Evolutionary conservation across 1,139 yeast species (phyloP), one percentile per base, ranked within the genome.

Genomic region (Pneumocystis jirovecii): DNA sequence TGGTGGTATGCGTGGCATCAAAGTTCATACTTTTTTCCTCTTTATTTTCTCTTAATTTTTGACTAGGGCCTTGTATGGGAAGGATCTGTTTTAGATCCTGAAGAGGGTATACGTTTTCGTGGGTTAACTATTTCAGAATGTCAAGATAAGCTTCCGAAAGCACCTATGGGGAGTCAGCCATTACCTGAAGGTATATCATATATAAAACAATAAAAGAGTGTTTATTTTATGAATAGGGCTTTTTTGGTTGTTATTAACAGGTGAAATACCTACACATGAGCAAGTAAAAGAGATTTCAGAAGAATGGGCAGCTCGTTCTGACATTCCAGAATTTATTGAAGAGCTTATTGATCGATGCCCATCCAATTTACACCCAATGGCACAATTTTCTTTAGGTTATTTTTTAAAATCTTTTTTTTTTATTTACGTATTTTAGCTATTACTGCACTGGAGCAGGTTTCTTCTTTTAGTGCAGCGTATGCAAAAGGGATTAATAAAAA

Each of bases 1-100:
- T 80, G 98, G 97, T 83, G 98, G 98, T 84, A 89, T 89, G 96
- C 85, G 96, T 81, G 96, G 96, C 78, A 86, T 89, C 79, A 87
- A 87, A 78, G 93, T 95, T 74, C 80, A 87, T 72, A 95, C 87
- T 68, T 88, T 8, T 25, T 50, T 40, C 21, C 10, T 50, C 2
- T 25, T 15, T 25, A 19, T 25, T 50, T 29, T 8, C 25, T 6
- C 21, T 50, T 6, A 50, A 25, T 15, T 25, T 40, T 40, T 15
- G 10, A 12, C 10, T 25, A 50, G 57, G 96, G 96, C 75, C 83
- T 93, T 73, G 97, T 93, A 69, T 93, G 97, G 97, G 97, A 93
- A 83, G 98, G 98, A 74, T 91, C 97, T 67, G 98, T 93, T 66
- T 83, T 93, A 77, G 98, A 93, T 80, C 95, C 98, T 72, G 87